These are phyloP conservation scores for Xerocomellus intermedius DNA, from an alignment of 768 basidiomycete genomes.

Conservation along the genomic window DNA sequence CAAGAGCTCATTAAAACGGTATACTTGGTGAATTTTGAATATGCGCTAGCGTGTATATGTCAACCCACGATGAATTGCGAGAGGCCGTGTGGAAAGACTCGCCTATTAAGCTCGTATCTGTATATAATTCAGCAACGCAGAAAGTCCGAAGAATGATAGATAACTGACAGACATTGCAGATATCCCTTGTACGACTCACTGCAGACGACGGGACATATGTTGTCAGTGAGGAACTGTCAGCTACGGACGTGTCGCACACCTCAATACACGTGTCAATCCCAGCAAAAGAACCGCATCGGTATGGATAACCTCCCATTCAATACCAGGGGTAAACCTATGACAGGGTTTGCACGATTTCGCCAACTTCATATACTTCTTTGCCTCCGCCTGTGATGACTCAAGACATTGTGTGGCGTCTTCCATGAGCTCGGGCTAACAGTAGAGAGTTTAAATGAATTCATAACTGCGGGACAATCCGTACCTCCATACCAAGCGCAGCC, in stretches of 20 bases:
- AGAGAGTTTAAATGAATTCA: not conserved
- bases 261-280: slow-evolving; percentile 68
- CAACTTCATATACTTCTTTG: slow-evolving; percentile 48
- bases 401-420: slow-evolving; percentile 59
- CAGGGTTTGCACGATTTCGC: slow-evolving; percentile 33
- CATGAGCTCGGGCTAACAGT: slow-evolving; percentile 53
- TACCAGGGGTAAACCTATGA: slow-evolving; percentile 54
- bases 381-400: slow-evolving; percentile 55
- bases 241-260: slow-evolving; percentile 38
- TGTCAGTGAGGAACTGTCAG: slow-evolving; percentile 5
- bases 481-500: slow-evolving; percentile 82
- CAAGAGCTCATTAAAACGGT: not conserved
- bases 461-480: slow-evolving; percentile 16
- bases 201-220: not conserved
- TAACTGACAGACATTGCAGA: slow-evolving; percentile 67
- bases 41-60: slow-evolving; percentile 41
- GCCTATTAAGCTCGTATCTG: slow-evolving; percentile 57
- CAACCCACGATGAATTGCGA: slow-evolving; percentile 17
- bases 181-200: slow-evolving; percentile 81
- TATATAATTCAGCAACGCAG: slow-evolving; percentile 11
- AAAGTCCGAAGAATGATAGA: not conserved
- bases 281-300: slow-evolving; percentile 71
- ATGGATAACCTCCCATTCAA: slow-evolving; percentile 76
- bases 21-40: slow-evolving; percentile 73
- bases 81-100: slow-evolving; percentile 14